Evolutionary conservation across 1,139 yeast species (phyloP), one percentile per base, ranked within the genome.

Genomic region (Suhomyces taliae): DNA sequence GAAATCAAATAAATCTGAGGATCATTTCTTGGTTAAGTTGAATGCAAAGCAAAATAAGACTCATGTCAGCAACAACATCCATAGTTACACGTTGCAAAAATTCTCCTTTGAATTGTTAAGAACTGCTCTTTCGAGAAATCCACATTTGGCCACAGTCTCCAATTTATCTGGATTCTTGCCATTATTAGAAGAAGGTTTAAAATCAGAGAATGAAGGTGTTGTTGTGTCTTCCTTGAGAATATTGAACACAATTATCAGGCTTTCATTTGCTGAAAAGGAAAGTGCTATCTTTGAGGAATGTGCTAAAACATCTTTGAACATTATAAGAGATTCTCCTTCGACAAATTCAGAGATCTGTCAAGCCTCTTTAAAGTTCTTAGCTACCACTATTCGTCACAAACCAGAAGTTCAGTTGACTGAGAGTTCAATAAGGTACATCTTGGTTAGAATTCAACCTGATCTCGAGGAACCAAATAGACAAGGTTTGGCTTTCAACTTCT

Each of bases 401-500:
- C 78, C 80, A 4, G 85, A 84, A 39, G 72, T 90, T 43, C 72
- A 78, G 41, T 65, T 91, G 56, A 87, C 87, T 58, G 88, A 86
- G 40, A 70, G 82, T 1, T 90, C 96, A 0, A 64, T 91, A 38
- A 85, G 90, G 47, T 90, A 87, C 60, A 71, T 93, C 31, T 68
- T 95, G 54, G 79, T 82, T n/a, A 78, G 90, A 53, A 73, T 93
- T 47, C 83, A 81, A 60, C 96, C 97, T 1, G 99, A 93, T 66
- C 70, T 95, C 49, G 95, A 89, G 59, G 97, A 93, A 58, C 96
- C 97, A 3, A 85, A 82, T 56, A 81, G 86, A 51, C 98, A 93
- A 65, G 93, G 96, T 37, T 74, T 89, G 44, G 96, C 97, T 0
- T 90, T 91, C 64, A 83, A 85, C 45, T 90, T 93, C 57, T 67